Evolutionary conservation across 176 grass and related monocot genomes (phyloP).

Genomic region (Rhynchospora pubera): DNA sequence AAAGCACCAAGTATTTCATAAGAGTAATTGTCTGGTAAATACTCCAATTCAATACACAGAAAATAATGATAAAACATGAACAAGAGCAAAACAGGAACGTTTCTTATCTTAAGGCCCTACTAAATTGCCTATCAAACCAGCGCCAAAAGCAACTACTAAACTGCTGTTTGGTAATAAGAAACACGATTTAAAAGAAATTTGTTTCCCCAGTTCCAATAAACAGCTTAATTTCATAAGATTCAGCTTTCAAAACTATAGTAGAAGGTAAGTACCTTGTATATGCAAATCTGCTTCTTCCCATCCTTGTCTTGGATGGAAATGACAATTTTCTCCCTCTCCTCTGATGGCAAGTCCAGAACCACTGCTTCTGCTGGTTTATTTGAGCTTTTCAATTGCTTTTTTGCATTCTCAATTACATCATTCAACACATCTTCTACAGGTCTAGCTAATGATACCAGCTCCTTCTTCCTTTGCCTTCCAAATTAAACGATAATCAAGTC

Average conservation of each 20-base stretch:
- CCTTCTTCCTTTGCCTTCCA: conserved; percentile 63
- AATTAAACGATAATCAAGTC: not conserved
- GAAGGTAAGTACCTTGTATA: conserved; percentile 47
- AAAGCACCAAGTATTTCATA: not conserved
- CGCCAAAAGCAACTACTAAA: not conserved
- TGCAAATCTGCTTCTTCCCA: conserved; percentile 44
- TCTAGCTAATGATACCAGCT: conserved; percentile 33
- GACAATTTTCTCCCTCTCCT: conserved; percentile 53
- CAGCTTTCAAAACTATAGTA: not conserved
- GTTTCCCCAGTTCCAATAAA: not conserved
- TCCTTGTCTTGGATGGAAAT: conserved; percentile 73
- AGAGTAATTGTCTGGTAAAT: not conserved
- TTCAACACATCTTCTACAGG: conserved; percentile 43
- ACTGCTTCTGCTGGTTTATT: conserved; percentile 29
- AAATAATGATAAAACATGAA: not conserved
- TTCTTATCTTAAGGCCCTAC: not conserved
- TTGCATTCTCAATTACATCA: conserved; percentile 37
- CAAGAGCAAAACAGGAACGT: not conserved
- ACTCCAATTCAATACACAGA: not conserved
- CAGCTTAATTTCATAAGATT: not conserved
- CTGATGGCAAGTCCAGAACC: conserved; percentile 33
- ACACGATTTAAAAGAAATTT: not conserved
- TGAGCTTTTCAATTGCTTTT: conserved; percentile 20
- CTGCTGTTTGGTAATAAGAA: not conserved
- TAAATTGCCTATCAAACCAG: not conserved